These are phyloP conservation scores for Chamaecrista fasciculata DNA, from an alignment of 306 rosid species.

Conservation along the genomic window DNA sequence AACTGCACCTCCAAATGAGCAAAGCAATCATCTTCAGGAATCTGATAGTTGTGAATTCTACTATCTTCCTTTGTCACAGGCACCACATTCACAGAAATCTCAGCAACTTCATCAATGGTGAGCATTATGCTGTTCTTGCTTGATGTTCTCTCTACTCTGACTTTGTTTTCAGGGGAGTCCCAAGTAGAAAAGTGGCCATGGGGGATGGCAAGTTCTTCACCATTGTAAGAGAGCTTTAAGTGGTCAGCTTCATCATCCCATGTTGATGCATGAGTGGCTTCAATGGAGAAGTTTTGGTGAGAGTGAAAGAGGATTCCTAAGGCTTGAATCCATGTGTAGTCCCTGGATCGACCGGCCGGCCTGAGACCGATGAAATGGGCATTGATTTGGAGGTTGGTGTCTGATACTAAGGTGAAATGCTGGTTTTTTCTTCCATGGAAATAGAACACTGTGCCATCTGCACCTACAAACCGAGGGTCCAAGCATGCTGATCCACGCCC, in stretches of 20 bases:
- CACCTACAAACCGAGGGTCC: conserved; percentile 86
- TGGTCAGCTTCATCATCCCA: conserved; percentile 60
- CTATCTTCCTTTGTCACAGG: conserved; percentile 82
- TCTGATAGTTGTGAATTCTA: conserved; percentile 64
- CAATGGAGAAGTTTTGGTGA: conserved; percentile 50
- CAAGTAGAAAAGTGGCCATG: conserved; percentile 50
- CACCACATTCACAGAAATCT: conserved; percentile 64
- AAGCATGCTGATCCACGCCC: conserved; percentile 78
- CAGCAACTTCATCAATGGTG: conserved; percentile 49
- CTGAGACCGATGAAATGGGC: conserved; percentile 77
- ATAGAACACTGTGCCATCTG: conserved; percentile 77
- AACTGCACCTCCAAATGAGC: conserved; percentile 88
- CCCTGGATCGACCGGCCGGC: conserved; percentile 55
- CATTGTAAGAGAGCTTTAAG: conserved; percentile 53
- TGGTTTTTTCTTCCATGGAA: conserved; percentile 75
- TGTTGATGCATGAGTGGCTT: conserved; percentile 47
- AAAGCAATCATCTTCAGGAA: conserved; percentile 68
- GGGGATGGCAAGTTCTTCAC: conserved; percentile 48
- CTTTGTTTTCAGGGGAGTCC: conserved; percentile 35
- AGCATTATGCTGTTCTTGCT: conserved; percentile 53
- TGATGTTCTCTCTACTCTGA: conserved; percentile 66
- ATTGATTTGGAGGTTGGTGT: conserved; percentile 62
- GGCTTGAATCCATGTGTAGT: conserved; percentile 88
- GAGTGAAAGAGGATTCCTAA: conserved; percentile 63
- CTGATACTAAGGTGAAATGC: conserved; percentile 71